Percentiles rank a stretch among this genome's conserved stretches.
Evolutionary conservation across 768 basidiomycete genomes (phyloP).

Genomic region (Lentinula raphanica): DNA sequence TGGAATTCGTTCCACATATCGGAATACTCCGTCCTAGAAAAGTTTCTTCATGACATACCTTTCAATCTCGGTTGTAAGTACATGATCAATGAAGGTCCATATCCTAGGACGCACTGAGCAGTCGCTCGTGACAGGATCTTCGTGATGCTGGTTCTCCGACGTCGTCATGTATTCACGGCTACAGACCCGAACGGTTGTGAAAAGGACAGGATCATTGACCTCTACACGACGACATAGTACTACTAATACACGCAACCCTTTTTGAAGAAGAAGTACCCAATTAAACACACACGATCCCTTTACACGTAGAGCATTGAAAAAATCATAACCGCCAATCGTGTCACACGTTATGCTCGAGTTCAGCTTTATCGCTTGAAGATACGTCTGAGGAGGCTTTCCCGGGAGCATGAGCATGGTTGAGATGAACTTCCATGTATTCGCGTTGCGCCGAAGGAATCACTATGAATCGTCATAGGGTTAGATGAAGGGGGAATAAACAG

Average conservation of each 20-base stretch:
- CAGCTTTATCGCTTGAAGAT: not conserved
- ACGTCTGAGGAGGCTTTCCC: not conserved
- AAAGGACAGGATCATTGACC: too few species aligned
- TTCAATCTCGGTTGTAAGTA: not conserved
- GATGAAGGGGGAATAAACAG: too few species aligned
- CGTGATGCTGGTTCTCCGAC: too few species aligned
- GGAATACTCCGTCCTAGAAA: not conserved
- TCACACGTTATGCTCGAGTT: not conserved
- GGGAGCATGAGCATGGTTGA: not conserved
- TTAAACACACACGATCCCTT: too few species aligned
- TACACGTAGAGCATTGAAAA: not conserved
- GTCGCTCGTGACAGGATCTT: too few species aligned
- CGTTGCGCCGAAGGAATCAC: constrained; percentile 4
- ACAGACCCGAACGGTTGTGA: too few species aligned
- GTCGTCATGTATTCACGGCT: too few species aligned
- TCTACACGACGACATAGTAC: too few species aligned
- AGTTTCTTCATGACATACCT: not conserved
- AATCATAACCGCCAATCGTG: not conserved
- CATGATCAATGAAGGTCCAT: not conserved
- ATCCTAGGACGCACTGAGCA: not conserved
- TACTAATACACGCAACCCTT: too few species aligned
- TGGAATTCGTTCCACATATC: not conserved
- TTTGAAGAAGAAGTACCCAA: too few species aligned
- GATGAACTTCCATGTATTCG: constrained; percentile 4
- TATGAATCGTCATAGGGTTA: not conserved